Base-by-base conservation (phyloP, 1,139 yeast species). In the Kodamaea ohmeri region DNA sequence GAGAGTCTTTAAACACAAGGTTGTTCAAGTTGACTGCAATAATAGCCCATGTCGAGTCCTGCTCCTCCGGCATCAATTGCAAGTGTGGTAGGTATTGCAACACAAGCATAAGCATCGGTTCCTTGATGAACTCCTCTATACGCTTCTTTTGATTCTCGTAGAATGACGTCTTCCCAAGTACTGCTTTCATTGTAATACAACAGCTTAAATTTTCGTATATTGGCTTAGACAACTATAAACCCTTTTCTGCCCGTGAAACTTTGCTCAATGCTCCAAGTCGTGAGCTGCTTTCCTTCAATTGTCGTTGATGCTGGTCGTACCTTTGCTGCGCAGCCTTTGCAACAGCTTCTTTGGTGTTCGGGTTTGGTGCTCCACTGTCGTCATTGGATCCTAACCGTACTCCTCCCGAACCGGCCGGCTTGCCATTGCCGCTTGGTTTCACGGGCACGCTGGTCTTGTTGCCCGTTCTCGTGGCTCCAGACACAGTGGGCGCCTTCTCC, bases 321-420 rank as follows among this genome's bases (percentile, higher is more conserved):
- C 73, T 48, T 32, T 50, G 51, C 39, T 66, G 65, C 2, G 73
- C 73, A 3, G 71, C 71, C 27, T 47, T 47, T 5, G 71, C 72
- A 4, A 59, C 70, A 1, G 71, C 70, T 16, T 52, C 58, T 40
- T 47, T 52, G 25, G 59, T 43, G 29, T 25, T 20, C 21, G 37
- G 30, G 8, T 32, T 16, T 6, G 15, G 24, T 13, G 31, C 20
- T 11, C 28, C 25, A 21, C 33, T 19, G 17, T 32, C 18, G 16
- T 32, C 35, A 18, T 13, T 20, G 3, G 42, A 30, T 3, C 38
- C 44, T 15, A 36, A 27, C 16, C 37, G 14, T 11, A 32, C 37
- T 12, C n/a, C n/a, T n/a, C 42, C 42, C 17, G 18, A 12, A 2
- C 33, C 30, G 6, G 19, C 17, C 12, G 35, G 26, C 8, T 32